Percentiles rank a stretch among this genome's conserved stretches.
phyloP scores from a whole-genome alignment of 148 eudicot species.

The Cornus kousa region DNA sequence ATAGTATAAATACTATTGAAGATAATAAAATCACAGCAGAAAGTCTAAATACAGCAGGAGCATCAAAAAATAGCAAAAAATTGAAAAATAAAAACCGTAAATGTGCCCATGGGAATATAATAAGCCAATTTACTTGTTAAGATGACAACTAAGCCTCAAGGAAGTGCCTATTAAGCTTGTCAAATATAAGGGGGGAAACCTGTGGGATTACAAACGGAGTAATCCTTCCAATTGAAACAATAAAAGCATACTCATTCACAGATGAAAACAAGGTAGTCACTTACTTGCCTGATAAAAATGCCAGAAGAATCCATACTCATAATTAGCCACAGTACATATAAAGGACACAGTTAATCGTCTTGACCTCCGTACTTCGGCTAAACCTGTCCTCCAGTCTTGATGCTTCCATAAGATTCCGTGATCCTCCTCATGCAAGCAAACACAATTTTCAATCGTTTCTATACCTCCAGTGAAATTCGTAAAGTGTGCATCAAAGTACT shows the following conservation, averaged over 20 bases:
- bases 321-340: constrained; percentile 95
- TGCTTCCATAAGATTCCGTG: constrained; percentile 98
- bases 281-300: constrained; percentile 94
- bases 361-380: constrained; percentile 93
- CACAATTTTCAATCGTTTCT: constrained; percentile 93
- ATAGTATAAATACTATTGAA: neutral
- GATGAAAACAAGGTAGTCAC: neutral
- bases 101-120: neutral
- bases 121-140: neutral
- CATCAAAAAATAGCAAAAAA: neutral
- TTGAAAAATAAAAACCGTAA: neutral
- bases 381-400: constrained; percentile 99
- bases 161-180: neutral
- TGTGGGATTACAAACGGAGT: neutral
- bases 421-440: constrained; percentile 96
- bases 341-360: constrained; percentile 88
- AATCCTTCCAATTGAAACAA: neutral
- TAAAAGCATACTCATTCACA: constrained; percentile 1
- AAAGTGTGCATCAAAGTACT: constrained; percentile 96
- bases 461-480: constrained; percentile 95
- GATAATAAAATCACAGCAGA: neutral
- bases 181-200: neutral
- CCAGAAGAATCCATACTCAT: constrained; percentile 98
- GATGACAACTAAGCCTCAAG: neutral
- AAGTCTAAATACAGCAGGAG: neutral